phyloP scores from a whole-genome alignment of 768 basidiomycete species.

The Podaxis sp. region DNA sequence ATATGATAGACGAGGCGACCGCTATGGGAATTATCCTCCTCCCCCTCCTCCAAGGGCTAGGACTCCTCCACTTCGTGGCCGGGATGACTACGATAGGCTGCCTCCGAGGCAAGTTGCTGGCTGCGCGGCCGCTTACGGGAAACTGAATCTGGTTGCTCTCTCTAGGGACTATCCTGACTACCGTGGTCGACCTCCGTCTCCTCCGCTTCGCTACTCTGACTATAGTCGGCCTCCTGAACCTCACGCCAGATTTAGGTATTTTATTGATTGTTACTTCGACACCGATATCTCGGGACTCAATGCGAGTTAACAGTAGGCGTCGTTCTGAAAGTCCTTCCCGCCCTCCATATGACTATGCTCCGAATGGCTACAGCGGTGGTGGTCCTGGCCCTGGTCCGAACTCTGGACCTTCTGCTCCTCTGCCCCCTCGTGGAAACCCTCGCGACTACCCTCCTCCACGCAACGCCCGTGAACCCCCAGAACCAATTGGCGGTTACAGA shows the following conservation, averaged over 20 bases:
- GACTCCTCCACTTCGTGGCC: conserved; percentile 45
- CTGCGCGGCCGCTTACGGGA: background rate
- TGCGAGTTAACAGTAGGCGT: conserved; percentile 55
- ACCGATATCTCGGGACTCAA: background rate
- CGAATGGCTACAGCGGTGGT: conserved; percentile 42
- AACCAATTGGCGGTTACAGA: conserved; percentile 36
- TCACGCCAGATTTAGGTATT: conserved; percentile 43
- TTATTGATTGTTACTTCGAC: background rate
- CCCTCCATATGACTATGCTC: conserved; percentile 49
- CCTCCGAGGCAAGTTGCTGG: conserved; percentile 46
- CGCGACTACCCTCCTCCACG: conserved; percentile 48
- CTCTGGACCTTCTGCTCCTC: conserved; percentile 9
- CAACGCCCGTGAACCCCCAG: conserved; percentile 40
- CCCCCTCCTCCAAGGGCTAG: conserved; percentile 50
- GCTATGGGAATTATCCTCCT: conserved; percentile 37
- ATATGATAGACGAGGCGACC: conserved; percentile 53
- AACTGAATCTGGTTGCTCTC: conserved; percentile 7
- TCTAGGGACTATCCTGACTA: conserved; percentile 56
- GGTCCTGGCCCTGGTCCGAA: conserved; percentile 7
- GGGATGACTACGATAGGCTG: conserved; percentile 62
- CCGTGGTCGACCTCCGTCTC: conserved; percentile 50
- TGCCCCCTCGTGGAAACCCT: conserved; percentile 13
- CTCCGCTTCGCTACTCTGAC: conserved; percentile 42
- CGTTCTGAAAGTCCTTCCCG: conserved; percentile 68
- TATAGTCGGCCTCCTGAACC: conserved; percentile 46